Conservation (phyloP, 2,329 filamentous ascomycete species). For the Aureobasidium sp. region DNA sequence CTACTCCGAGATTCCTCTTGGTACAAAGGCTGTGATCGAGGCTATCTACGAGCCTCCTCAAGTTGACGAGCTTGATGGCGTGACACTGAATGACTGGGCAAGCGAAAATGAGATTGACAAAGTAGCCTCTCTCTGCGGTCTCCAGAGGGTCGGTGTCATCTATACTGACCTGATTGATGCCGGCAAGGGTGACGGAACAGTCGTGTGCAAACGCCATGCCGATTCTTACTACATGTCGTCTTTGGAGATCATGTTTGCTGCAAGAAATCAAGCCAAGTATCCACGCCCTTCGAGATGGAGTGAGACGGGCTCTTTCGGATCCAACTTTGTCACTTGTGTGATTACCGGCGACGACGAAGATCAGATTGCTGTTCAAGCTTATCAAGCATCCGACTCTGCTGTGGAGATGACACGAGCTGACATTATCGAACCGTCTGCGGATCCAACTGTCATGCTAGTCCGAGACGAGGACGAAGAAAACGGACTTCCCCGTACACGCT, state of each 20-base stretch:
- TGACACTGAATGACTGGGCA: constrained; percentile 76
- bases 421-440: constrained; percentile 88
- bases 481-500: constrained; percentile 59
- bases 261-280: constrained; percentile 77
- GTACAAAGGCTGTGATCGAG: constrained; percentile 91
- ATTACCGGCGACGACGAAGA: constrained; percentile 87
- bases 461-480: constrained; percentile 85
- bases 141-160: constrained; percentile 85
- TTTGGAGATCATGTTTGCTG: constrained; percentile 81
- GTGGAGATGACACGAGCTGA: constrained; percentile 96
- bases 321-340: constrained; percentile 94
- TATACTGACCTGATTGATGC: constrained; percentile 78
- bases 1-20: constrained; percentile 86
- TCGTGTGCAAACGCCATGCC: constrained; percentile 89
- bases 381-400: constrained; percentile 90
- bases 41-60: constrained; percentile 97
- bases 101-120: constrained; percentile 75
- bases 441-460: constrained; percentile 89
- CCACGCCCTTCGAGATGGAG: constrained; percentile 95
- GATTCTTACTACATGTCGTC: constrained; percentile 94
- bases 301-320: constrained; percentile 86
- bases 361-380: constrained; percentile 80
- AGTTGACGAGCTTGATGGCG: constrained; percentile 76
- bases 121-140: constrained; percentile 70
- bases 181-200: constrained; percentile 71